A percentile compares a stretch with the other conserved stretches of the same genome.
Conservation (phyloP, 2,329 filamentous ascomycete genomes). For the Arthrinium puccinioides region DNA sequence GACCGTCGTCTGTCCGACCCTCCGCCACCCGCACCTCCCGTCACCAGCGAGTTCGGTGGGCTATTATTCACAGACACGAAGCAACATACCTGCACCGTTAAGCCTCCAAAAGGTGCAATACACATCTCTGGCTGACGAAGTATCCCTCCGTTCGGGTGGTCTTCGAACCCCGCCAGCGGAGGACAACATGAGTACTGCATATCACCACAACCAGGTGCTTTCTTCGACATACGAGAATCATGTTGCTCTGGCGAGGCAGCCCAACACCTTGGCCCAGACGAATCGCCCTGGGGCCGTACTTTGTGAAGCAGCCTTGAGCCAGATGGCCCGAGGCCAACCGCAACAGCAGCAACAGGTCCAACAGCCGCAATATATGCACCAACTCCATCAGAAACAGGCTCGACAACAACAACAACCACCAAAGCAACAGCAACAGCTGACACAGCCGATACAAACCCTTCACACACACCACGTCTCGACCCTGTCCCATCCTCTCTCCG, state of each 20-base stretch:
- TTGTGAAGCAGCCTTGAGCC: constrained; percentile 23
- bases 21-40: constrained; percentile 17
- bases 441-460: constrained; percentile 4
- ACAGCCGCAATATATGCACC: constrained; percentile 3
- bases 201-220: constrained; percentile 34
- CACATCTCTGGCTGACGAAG: constrained; percentile 13
- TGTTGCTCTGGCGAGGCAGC: constrained; percentile 31
- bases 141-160: constrained; percentile 26
- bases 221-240: constrained; percentile 38
- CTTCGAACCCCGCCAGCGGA: constrained; percentile 45
- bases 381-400: constrained; percentile 2
- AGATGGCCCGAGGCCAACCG: constrained; percentile 12
- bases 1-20: constrained; percentile 13
- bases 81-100: constrained; percentile 8
- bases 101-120: constrained; percentile 14
- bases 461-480: constrained; percentile 8
- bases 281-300: constrained; percentile 21
- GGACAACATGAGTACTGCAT: constrained; percentile 44
- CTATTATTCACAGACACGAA: constrained; percentile 9
- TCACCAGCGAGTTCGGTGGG: constrained; percentile 14
- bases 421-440: constrained; percentile 1
- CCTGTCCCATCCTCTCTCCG: constrained; percentile 11
- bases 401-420: constrained; percentile 19
- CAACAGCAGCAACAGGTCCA: constrained; percentile 3
- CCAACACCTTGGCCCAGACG: constrained; percentile 25